A percentile compares a stretch with the other conserved stretches of the same genome.
Conservation (phyloP, 2,329 filamentous ascomycete genomes). For the Chrysoporthe cubensis region DNA sequence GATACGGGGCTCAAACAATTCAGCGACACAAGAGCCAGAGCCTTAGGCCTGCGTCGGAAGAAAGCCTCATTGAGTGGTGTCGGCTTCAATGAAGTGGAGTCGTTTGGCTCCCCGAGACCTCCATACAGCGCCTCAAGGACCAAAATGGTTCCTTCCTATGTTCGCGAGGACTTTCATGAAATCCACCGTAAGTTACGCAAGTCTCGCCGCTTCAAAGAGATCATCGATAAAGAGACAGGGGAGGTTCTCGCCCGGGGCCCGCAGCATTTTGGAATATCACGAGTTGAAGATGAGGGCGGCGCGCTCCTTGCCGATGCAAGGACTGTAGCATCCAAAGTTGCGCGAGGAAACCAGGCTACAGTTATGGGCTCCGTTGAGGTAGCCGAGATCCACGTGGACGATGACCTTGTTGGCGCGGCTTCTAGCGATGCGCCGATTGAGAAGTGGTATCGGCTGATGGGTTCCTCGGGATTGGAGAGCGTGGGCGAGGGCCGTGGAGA, state of each 20-base stretch:
- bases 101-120: not conserved
- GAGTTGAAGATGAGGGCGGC: not conserved
- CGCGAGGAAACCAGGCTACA: not conserved
- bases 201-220: not conserved
- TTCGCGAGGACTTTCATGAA: not conserved
- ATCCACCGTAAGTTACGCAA: not conserved
- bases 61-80: not conserved
- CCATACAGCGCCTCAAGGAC: not conserved
- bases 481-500: not conserved
- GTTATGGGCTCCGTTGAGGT: not conserved
- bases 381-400: conserved; percentile 4
- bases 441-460: conserved; percentile 10
- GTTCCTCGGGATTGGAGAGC: not conserved
- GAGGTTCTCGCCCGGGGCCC: conserved; percentile 9
- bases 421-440: conserved; percentile 4
- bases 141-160: not conserved
- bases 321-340: not conserved
- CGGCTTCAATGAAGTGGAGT: not conserved
- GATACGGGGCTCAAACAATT: not conserved
- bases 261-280: not conserved
- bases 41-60: not conserved
- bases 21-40: not conserved
- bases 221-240: not conserved
- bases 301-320: not conserved
- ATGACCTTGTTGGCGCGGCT: conserved; percentile 1